Evolutionary conservation across 441 rosid genomes (phyloP).

Genomic region (Iberis amara): DNA sequence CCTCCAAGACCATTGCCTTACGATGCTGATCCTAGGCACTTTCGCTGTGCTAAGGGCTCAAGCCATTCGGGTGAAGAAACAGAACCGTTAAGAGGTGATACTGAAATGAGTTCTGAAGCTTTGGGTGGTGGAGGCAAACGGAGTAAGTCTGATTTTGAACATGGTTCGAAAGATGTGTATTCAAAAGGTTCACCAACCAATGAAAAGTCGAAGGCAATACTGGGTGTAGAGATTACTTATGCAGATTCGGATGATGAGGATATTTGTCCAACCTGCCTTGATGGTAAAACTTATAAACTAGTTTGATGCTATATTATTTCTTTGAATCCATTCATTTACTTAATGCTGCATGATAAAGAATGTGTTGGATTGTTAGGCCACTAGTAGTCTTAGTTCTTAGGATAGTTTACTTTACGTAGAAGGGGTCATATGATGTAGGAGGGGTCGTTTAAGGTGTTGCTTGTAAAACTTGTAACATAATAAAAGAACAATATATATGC

Average conservation of each 20-base stretch:
- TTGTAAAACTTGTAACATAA: neutral
- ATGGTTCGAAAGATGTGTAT: constrained; percentile 36
- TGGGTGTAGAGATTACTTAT: constrained; percentile 21
- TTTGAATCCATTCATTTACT: neutral
- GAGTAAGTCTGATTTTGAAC: constrained; percentile 47
- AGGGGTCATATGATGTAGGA: neutral
- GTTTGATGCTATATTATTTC: neutral
- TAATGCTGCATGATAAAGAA: neutral
- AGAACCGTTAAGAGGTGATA: constrained; percentile 53
- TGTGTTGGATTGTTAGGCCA: neutral
- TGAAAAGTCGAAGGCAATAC: constrained; percentile 22
- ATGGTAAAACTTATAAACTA: constrained; percentile 43
- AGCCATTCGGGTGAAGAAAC: constrained; percentile 33
- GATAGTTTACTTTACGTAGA: neutral
- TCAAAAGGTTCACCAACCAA: constrained; percentile 36
- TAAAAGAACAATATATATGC: neutral
- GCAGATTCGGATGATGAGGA: constrained; percentile 72
- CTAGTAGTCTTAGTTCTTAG: neutral
- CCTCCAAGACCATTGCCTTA: constrained; percentile 96
- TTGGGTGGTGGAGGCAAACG: constrained; percentile 45
- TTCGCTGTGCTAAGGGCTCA: constrained; percentile 56
- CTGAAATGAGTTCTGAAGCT: constrained; percentile 48
- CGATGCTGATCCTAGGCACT: constrained; percentile 67
- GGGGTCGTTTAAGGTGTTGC: neutral
- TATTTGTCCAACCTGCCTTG: constrained; percentile 89